Percentiles rank a stretch among this genome's conserved stretches.
These are phyloP conservation scores for Collariella sp. DNA, from an alignment of 495 filamentous ascomycete genomes.

Conservation along the genomic window DNA sequence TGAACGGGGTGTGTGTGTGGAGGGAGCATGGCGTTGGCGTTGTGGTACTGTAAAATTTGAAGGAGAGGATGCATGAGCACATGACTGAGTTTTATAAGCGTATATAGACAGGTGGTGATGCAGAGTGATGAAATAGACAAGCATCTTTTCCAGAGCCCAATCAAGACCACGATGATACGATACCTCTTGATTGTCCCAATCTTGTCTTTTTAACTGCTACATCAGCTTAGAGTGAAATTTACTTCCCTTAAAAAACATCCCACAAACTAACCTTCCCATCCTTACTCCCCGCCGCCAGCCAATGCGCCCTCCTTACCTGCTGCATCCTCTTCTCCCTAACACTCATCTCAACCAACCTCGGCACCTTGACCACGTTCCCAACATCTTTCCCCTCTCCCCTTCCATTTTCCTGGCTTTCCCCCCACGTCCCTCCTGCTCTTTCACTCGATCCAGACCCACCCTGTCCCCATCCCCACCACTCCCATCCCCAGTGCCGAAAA, in stretches of 20 bases:
- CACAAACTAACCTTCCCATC: conserved; percentile 95
- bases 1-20: no score
- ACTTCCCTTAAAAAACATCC: conserved; percentile 64
- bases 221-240: no score
- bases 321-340: conserved; percentile 56
- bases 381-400: not conserved
- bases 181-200: no score
- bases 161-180: no score
- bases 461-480: not conserved
- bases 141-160: no score
- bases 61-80: no score
- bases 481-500: not conserved
- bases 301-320: conserved; percentile 65
- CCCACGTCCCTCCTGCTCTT: not conserved
- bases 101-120: no score
- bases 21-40: no score
- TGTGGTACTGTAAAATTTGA: no score
- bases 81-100: no score
- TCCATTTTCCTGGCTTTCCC: not conserved
- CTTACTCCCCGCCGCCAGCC: conserved; percentile 85
- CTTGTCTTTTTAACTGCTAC: no score
- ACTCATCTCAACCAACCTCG: conserved; percentile 30
- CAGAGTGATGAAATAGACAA: no score
- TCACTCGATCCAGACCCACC: not conserved
- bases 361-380: conserved; percentile 2